These are phyloP conservation scores for Sugiyamaella xylanicola DNA, from an alignment of 1,139 yeast species.

Conservation along the genomic window DNA sequence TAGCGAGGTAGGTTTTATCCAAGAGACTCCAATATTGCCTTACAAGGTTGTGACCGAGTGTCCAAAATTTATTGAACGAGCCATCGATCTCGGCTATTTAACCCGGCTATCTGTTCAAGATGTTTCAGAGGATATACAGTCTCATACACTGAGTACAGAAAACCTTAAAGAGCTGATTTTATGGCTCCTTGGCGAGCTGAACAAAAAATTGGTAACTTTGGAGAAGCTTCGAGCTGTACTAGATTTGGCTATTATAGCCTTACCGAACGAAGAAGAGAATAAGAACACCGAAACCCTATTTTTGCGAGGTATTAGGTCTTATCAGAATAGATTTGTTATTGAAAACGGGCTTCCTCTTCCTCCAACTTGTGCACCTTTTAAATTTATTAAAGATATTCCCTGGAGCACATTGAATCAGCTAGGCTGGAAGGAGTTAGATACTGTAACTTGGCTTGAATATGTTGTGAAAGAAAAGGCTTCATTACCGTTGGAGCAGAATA, in stretches of 20 bases:
- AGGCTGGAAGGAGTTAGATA: slow-evolving; percentile 39
- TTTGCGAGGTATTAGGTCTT: slow-evolving; percentile 32
- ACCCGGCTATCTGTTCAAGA: slow-evolving; percentile 35
- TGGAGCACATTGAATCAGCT: slow-evolving; percentile 30
- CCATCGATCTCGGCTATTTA: slow-evolving; percentile 34
- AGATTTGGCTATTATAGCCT: slow-evolving; percentile 19
- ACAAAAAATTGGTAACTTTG: slow-evolving; percentile 4
- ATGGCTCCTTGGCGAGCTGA: slow-evolving; percentile 29
- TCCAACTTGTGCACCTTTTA: slow-evolving; percentile 37
- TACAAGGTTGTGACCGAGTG: slow-evolving; percentile 32
- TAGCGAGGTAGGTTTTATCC: slow-evolving; percentile 35
- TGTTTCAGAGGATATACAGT: slow-evolving; percentile 36
- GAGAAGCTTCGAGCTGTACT: slow-evolving; percentile 6
- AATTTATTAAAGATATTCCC: slow-evolving; percentile 28
- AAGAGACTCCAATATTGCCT: slow-evolving; percentile 40
- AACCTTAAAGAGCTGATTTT: slow-evolving; percentile 30
- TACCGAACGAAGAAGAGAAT: not conserved
- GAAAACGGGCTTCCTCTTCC: slow-evolving; percentile 42
- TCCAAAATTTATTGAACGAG: slow-evolving; percentile 37
- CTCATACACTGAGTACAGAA: slow-evolving; percentile 32
- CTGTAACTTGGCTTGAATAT: slow-evolving; percentile 37
- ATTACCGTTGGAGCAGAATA: slow-evolving; percentile 29
- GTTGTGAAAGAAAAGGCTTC: slow-evolving; percentile 25
- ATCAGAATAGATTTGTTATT: slow-evolving; percentile 34
- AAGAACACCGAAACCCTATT: slow-evolving; percentile 19